These are phyloP conservation scores for Tetradesmus lagerheimii DNA, from an alignment of 139 green algal genomes.

Conservation along the genomic window DNA sequence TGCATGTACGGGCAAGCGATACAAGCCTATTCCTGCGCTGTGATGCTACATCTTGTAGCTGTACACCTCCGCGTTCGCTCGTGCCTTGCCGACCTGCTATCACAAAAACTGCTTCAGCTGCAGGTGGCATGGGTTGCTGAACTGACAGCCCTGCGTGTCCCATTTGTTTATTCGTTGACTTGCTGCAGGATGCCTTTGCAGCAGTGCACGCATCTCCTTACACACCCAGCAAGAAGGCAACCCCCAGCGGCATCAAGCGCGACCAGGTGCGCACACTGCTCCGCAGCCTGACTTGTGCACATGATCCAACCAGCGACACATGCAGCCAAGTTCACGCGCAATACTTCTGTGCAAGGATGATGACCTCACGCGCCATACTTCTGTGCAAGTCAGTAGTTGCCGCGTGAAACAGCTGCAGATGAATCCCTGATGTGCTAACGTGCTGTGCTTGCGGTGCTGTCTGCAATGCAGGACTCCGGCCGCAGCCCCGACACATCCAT, in stretches of 20 bases:
- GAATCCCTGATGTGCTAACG: not conserved
- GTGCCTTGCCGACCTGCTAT: too few species aligned
- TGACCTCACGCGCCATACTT: too few species aligned
- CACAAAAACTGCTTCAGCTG: too few species aligned
- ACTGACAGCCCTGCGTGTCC: too few species aligned
- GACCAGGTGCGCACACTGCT: not conserved
- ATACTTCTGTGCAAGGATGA: too few species aligned
- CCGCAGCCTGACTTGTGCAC: not conserved
- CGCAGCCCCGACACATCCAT: not conserved
- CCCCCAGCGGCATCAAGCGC: not conserved
- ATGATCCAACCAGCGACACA: too few species aligned
- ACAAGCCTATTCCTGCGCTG: not conserved
- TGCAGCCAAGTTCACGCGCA: too few species aligned
- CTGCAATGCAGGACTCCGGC: not conserved
- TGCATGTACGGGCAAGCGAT: too few species aligned
- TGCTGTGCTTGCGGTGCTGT: not conserved
- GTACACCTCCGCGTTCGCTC: too few species aligned
- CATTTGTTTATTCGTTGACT: too few species aligned
- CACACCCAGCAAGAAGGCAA: constrained; percentile 17
- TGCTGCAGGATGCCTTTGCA: constrained; percentile 37
- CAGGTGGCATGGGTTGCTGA: too few species aligned
- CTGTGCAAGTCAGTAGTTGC: not conserved
- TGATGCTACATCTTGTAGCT: not conserved
- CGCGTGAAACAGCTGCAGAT: not conserved
- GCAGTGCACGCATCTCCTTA: not conserved